Evolutionary conservation across 2,329 filamentous ascomycete species (phyloP).

Genomic region (Teratosphaeria viscida): DNA sequence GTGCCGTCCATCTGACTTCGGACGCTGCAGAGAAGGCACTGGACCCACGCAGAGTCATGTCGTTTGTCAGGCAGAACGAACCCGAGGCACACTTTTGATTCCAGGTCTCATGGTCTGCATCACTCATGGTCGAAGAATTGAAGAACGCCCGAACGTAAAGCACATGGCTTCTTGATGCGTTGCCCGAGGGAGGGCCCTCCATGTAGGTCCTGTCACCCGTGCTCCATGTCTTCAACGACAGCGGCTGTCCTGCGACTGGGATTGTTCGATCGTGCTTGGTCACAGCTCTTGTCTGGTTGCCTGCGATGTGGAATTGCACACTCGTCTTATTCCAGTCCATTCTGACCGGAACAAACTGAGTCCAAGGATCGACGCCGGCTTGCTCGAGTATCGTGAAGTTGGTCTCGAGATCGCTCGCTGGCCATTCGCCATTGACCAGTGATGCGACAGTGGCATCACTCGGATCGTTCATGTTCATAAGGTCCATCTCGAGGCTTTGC

Average conservation of each 20-base stretch:
- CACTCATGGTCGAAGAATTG: slow-evolving; percentile 34
- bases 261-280: slow-evolving; percentile 24
- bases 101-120: slow-evolving; percentile 6
- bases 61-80: slow-evolving; percentile 3
- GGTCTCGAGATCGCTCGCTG: slow-evolving; percentile 24
- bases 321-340: slow-evolving; percentile 35
- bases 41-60: slow-evolving; percentile 10
- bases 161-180: slow-evolving; percentile 29
- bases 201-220: slow-evolving; percentile 34
- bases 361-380: slow-evolving; percentile 24
- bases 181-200: slow-evolving; percentile 31
- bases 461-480: slow-evolving; percentile 33
- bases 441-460: slow-evolving; percentile 29
- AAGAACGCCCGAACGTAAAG: slow-evolving; percentile 37
- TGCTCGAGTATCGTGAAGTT: slow-evolving; percentile 24
- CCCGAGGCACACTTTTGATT: slow-evolving; percentile 3
- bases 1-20: slow-evolving; percentile 9
- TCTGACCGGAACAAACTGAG: slow-evolving; percentile 31
- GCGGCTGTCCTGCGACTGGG: slow-evolving; percentile 30
- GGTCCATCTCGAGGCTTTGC: slow-evolving; percentile 29
- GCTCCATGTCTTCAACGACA: slow-evolving; percentile 37
- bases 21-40: slow-evolving; percentile 12
- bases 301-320: slow-evolving; percentile 32
- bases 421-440: slow-evolving; percentile 32
- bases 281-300: slow-evolving; percentile 25